phyloP scores from a whole-genome alignment of 1,284 basidiomycete genomes.

The Austropuccinia psidii region DNA sequence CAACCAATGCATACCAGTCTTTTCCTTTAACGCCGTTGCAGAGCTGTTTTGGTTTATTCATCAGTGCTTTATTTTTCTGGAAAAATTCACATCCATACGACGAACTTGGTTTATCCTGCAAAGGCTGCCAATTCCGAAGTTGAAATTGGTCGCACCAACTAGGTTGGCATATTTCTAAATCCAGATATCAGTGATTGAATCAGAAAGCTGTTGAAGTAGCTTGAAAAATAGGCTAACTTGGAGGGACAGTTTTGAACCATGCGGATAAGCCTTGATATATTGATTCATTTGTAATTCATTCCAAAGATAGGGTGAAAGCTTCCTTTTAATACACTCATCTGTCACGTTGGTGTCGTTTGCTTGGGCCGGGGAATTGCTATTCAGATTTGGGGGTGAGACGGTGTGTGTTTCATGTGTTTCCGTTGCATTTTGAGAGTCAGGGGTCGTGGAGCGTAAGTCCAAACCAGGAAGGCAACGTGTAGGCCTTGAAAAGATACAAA shows the following conservation, averaged over 20 bases:
- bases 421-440: too few relatives aligned
- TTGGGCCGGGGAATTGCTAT: too few relatives aligned
- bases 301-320: constrained; percentile 28
- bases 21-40: constrained; percentile 32
- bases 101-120: constrained; percentile 34
- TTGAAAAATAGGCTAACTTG: not conserved
- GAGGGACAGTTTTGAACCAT: constrained; percentile 16
- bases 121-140: constrained; percentile 21
- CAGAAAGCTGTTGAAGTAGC: not conserved
- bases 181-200: not conserved
- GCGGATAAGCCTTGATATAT: constrained; percentile 30
- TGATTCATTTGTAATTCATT: constrained; percentile 35
- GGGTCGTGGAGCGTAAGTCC: too few relatives aligned
- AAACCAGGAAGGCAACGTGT: too few relatives aligned
- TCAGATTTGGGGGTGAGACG: too few relatives aligned
- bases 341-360: not conserved
- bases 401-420: too few relatives aligned
- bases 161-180: constrained; percentile 31
- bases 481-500: too few relatives aligned
- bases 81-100: not conserved
- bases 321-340: constrained; percentile 26
- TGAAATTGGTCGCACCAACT: constrained; percentile 36
- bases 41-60: constrained; percentile 1
- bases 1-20: constrained; percentile 37
- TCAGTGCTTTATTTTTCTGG: not conserved